Evolutionary conservation across 1,284 basidiomycete species (phyloP).

Genomic region (Tremellales sp.): DNA sequence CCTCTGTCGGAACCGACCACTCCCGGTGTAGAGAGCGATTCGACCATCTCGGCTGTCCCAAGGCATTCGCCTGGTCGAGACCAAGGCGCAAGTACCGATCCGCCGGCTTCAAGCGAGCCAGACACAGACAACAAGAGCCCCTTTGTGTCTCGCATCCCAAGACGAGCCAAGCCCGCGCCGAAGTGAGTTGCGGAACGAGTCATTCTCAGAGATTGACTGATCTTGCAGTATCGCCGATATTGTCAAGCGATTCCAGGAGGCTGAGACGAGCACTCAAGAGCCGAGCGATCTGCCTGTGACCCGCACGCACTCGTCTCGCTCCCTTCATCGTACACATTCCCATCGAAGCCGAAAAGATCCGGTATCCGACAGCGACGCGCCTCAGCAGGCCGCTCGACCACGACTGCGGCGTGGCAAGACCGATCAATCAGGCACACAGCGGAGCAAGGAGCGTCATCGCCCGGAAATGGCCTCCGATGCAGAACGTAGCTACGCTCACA

Average conservation of each 20-base stretch:
- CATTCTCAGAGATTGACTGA: not conserved
- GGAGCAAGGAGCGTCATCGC: constrained; percentile 21
- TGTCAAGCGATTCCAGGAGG: constrained; percentile 64
- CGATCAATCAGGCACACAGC: constrained; percentile 26
- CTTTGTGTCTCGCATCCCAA: constrained; percentile 64
- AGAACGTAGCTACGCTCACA: constrained; percentile 82
- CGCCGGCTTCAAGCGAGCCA: constrained; percentile 36
- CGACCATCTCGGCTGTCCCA: constrained; percentile 72
- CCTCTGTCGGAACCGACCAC: constrained; percentile 11
- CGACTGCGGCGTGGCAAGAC: constrained; percentile 37
- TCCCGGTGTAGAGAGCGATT: constrained; percentile 69
- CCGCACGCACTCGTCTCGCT: constrained; percentile 23
- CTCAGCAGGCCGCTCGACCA: constrained; percentile 27
- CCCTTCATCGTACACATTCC: constrained; percentile 12
- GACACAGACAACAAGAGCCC: constrained; percentile 42
- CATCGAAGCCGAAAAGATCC: constrained; percentile 11
- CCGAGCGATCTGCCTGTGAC: constrained; percentile 13
- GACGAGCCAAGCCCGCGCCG: constrained; percentile 51
- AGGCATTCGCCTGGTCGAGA: constrained; percentile 11
- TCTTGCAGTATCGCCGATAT: constrained; percentile 75
- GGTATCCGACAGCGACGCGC: constrained; percentile 45
- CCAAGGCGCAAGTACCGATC: not conserved
- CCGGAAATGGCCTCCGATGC: constrained; percentile 63
- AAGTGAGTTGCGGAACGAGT: constrained; percentile 18
- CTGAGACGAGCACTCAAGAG: constrained; percentile 9